These are phyloP conservation scores for Zopfochytrium polystomum DNA, from an alignment of 371 early-diverging fungal species.

Conservation along the genomic window DNA sequence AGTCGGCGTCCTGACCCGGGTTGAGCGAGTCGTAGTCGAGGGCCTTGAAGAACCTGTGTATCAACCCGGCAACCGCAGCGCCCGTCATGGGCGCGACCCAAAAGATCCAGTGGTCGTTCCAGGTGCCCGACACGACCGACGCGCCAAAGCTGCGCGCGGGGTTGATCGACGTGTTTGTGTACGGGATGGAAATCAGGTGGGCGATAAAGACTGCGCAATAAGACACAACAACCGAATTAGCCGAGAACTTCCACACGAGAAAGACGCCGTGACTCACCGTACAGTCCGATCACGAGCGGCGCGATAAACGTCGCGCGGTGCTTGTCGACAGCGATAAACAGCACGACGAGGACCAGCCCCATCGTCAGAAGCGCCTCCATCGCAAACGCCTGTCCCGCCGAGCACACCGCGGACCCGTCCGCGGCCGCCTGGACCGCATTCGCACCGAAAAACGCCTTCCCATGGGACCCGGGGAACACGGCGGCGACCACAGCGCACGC, in stretches of 20 bases:
- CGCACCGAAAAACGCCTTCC: too few relatives aligned
- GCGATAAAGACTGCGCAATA: constrained; percentile 54
- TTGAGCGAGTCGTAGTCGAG: constrained; percentile 27
- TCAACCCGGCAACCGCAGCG: constrained; percentile 33
- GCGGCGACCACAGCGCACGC: constrained; percentile 46
- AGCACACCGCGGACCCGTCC: constrained; percentile 17
- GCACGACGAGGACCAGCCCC: constrained; percentile 44
- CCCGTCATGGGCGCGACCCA: constrained; percentile 45
- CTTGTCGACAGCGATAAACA: constrained; percentile 50
- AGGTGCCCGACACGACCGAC: too few relatives aligned
- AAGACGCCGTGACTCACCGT: constrained; percentile 28
- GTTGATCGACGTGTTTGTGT: too few relatives aligned
- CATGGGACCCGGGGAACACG: constrained; percentile 42
- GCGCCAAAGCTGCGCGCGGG: too few relatives aligned
- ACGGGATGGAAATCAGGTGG: too few relatives aligned
- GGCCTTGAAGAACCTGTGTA: constrained; percentile 37
- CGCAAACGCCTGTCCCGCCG: constrained; percentile 47
- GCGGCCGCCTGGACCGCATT: constrained; percentile 37
- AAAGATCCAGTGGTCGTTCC: too few relatives aligned
- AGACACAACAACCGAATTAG: too few relatives aligned
- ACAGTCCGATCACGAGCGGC: constrained; percentile 50
- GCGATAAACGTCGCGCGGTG: constrained; percentile 42
- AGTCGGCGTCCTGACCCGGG: constrained; percentile 28
- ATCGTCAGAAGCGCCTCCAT: constrained; percentile 51
- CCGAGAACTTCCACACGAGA: too few relatives aligned